Evolutionary conservation across 177 flowering plant species (phyloP).

Genomic region (Tripterygium wilfordii): DNA sequence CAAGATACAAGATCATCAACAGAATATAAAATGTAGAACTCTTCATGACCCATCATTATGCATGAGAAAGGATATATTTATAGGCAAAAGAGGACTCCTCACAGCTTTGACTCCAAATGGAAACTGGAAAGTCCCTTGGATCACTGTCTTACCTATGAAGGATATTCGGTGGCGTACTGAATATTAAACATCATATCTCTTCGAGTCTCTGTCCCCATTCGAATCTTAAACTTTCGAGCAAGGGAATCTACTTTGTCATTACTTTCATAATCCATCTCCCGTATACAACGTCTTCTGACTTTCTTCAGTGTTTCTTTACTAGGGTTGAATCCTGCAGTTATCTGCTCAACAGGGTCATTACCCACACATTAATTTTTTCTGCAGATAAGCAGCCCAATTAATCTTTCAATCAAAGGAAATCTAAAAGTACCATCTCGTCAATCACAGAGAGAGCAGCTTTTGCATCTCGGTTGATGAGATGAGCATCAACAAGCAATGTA

Average conservation of each 20-base stretch:
- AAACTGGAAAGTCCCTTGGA: no score
- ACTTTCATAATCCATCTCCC: constrained; percentile 73
- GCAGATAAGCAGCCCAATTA: background rate
- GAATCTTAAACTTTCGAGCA: constrained; percentile 36
- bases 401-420: background rate
- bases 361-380: background rate
- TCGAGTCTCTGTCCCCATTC: constrained; percentile 63
- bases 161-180: constrained; percentile 43
- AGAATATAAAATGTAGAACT: no score
- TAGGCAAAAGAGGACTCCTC: no score
- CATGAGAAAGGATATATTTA: no score
- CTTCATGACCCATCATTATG: no score
- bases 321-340: constrained; percentile 63
- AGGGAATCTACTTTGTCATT: constrained; percentile 49
- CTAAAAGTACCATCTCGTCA: constrained; percentile 64
- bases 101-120: no score
- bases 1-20: no score
- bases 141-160: constrained; percentile 41
- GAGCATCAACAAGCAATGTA: constrained; percentile 85
- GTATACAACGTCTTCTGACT: constrained; percentile 68
- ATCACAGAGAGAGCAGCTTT: constrained; percentile 72
- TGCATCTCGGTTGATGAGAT: constrained; percentile 69
- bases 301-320: constrained; percentile 67
- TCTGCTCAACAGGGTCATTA: constrained; percentile 35
- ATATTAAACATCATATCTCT: constrained; percentile 60